Conservation (phyloP, 108 stramenopile species). For the Nitzschia sp. region DNA sequence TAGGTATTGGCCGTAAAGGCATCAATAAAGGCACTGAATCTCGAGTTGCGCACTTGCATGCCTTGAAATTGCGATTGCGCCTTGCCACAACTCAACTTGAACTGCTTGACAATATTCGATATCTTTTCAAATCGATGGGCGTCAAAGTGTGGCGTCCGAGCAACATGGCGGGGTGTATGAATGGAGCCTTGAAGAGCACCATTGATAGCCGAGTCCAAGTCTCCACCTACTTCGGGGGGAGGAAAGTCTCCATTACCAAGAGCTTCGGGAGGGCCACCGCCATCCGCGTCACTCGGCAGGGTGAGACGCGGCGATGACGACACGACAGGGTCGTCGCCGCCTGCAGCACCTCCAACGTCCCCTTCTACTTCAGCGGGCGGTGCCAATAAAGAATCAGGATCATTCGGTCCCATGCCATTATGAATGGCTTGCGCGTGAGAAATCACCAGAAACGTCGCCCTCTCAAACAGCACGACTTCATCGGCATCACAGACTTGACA, state of each 20-base stretch:
- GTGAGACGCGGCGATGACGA: neutral
- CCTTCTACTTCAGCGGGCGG: conserved; percentile 4
- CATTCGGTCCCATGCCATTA: neutral
- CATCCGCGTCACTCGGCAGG: neutral
- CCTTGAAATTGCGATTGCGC: conserved; percentile 95
- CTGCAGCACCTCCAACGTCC: neutral
- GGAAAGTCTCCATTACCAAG: neutral
- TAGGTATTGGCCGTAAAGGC: conserved; percentile 96
- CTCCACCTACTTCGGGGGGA: conserved; percentile 24
- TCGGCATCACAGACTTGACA: conserved; percentile 95
- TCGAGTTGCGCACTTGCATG: conserved; percentile 93
- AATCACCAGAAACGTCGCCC: conserved; percentile 97
- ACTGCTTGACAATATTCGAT: conserved; percentile 99
- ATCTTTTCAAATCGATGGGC: conserved; percentile 99
- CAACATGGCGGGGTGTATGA: conserved; percentile 3
- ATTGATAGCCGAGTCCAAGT: conserved; percentile 20
- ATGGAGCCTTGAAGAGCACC: neutral
- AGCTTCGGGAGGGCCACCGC: neutral
- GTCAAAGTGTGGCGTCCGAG: conserved; percentile 85
- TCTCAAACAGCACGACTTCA: conserved; percentile 98
- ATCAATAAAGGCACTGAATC: conserved; percentile 94
- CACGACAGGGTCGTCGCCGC: neutral
- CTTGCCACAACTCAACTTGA: conserved; percentile 97
- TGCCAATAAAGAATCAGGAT: neutral
- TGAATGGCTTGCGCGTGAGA: conserved; percentile 64